Conservation (phyloP, 129 eudicot species). For the Gnaphalium uliginosum region DNA sequence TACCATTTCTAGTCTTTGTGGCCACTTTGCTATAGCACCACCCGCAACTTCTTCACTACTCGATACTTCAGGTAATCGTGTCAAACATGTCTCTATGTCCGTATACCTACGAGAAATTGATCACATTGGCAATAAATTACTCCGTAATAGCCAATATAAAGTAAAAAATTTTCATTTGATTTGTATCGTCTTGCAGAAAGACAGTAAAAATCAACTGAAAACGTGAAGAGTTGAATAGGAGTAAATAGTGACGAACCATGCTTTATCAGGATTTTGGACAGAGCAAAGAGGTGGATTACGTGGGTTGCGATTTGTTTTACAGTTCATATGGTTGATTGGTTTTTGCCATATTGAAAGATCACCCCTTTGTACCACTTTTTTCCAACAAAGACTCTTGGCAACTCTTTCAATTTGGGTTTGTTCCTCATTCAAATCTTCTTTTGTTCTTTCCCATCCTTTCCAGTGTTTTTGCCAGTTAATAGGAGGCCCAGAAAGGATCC, state of each 20-base stretch:
- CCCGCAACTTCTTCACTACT: constrained; percentile 64
- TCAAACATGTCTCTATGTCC: constrained; percentile 73
- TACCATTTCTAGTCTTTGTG: constrained; percentile 57
- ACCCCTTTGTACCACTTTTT: constrained; percentile 62
- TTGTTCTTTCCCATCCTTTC: constrained; percentile 88
- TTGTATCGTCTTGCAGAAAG: not conserved
- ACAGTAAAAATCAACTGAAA: not conserved
- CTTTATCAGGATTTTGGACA: constrained; percentile 59
- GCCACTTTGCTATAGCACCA: constrained; percentile 83
- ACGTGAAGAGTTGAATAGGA: not conserved
- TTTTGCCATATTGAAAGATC: constrained; percentile 94
- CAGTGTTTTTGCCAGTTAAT: constrained; percentile 68
- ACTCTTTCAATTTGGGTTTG: constrained; percentile 74
- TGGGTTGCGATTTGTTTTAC: constrained; percentile 50
- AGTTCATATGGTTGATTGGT: constrained; percentile 66
- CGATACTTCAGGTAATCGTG: constrained; percentile 77
- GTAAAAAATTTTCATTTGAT: too few relatives aligned
- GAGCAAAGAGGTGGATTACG: constrained; percentile 66
- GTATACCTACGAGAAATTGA: constrained; percentile 61
- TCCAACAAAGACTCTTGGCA: constrained; percentile 91
- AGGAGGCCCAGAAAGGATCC: constrained; percentile 97
- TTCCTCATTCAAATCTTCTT: constrained; percentile 73
- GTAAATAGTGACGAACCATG: constrained; percentile 58
- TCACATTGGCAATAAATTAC: not conserved
- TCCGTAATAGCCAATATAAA: too few relatives aligned